A percentile compares a stretch with the other conserved stretches of the same genome.
phyloP scores from a whole-genome alignment of 441 rosid species.

The Isatis lusitanica region DNA sequence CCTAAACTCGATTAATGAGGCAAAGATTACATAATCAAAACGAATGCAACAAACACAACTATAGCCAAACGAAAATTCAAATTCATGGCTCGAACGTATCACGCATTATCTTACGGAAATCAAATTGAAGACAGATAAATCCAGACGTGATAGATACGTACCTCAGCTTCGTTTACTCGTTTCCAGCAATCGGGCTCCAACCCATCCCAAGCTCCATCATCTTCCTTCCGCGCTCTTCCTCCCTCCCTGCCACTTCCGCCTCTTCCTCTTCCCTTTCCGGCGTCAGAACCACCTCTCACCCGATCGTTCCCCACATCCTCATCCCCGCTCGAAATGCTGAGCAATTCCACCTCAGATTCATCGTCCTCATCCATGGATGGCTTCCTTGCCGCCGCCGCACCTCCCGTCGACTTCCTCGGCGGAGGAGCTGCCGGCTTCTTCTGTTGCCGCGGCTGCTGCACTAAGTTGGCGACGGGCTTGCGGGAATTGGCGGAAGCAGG shows the following conservation, averaged over 20 bases:
- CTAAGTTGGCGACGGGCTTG: constrained; percentile 82
- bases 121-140: background rate
- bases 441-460: constrained; percentile 50
- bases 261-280: constrained; percentile 41
- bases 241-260: constrained; percentile 55
- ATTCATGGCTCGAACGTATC: background rate
- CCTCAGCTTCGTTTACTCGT: constrained; percentile 91
- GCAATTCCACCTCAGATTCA: constrained; percentile 96
- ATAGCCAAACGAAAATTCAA: background rate
- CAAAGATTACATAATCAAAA: background rate
- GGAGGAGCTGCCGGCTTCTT: constrained; percentile 45
- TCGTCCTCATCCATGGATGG: constrained; percentile 70
- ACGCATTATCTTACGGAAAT: background rate
- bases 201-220: constrained; percentile 79
- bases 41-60: background rate
- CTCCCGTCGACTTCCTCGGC: constrained; percentile 32
- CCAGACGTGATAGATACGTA: constrained; percentile 21
- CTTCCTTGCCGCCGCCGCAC: constrained; percentile 34
- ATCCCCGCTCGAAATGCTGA: constrained; percentile 97
- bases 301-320: constrained; percentile 64
- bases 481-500: constrained; percentile 55
- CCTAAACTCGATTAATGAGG: background rate
- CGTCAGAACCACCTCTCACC: constrained; percentile 32
- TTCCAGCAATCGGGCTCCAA: constrained; percentile 96
- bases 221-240: constrained; percentile 54